A percentile compares a stretch with the other conserved stretches of the same genome.
Evolutionary conservation across 345 rosid species (phyloP).

Genomic region (Citrus australasica): DNA sequence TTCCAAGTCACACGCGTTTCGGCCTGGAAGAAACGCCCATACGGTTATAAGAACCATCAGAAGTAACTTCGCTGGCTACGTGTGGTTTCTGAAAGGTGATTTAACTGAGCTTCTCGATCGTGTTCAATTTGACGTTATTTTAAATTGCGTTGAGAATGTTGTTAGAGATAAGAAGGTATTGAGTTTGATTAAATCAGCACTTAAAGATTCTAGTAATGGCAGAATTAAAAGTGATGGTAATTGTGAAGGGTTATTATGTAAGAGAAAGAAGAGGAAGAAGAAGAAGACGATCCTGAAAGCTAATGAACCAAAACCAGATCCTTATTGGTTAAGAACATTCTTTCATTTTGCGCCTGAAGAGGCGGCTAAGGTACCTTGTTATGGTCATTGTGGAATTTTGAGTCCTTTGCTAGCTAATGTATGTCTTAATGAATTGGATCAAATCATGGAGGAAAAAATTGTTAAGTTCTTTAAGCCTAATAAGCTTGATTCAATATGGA

Average conservation of each 20-base stretch:
- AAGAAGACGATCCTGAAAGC: slow-evolving; percentile 73
- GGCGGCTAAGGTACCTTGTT: slow-evolving; percentile 80
- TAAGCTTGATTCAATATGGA: slow-evolving; percentile 88
- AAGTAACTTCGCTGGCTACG: slow-evolving; percentile 85
- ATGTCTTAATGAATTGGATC: slow-evolving; percentile 81
- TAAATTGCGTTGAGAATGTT: slow-evolving; percentile 55
- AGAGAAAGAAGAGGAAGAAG: slow-evolving; percentile 40
- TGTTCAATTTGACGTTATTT: slow-evolving; percentile 48
- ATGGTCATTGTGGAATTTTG: slow-evolving; percentile 80
- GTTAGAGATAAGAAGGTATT: slow-evolving; percentile 70
- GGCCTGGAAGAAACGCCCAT: slow-evolving; percentile 92
- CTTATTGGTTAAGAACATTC: slow-evolving; percentile 90
- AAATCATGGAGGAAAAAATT: slow-evolving; percentile 69
- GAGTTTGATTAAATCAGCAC: slow-evolving; percentile 54
- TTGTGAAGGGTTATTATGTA: slow-evolving; percentile 38
- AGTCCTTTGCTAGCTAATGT: slow-evolving; percentile 91
- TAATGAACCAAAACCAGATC: slow-evolving; percentile 94
- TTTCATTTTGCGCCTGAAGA: slow-evolving; percentile 84
- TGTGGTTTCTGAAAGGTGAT: slow-evolving; percentile 90
- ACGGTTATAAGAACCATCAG: slow-evolving; percentile 84
- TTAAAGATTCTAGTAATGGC: slow-evolving; percentile 29
- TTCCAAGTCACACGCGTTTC: slow-evolving; percentile 62
- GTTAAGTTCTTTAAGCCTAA: slow-evolving; percentile 68
- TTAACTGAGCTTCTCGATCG: slow-evolving; percentile 52
- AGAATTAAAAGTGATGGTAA: slow-evolving; percentile 22